These are phyloP conservation scores for Aspergillus udagawae DNA, from an alignment of 2,329 filamentous ascomycete species.

Conservation along the genomic window DNA sequence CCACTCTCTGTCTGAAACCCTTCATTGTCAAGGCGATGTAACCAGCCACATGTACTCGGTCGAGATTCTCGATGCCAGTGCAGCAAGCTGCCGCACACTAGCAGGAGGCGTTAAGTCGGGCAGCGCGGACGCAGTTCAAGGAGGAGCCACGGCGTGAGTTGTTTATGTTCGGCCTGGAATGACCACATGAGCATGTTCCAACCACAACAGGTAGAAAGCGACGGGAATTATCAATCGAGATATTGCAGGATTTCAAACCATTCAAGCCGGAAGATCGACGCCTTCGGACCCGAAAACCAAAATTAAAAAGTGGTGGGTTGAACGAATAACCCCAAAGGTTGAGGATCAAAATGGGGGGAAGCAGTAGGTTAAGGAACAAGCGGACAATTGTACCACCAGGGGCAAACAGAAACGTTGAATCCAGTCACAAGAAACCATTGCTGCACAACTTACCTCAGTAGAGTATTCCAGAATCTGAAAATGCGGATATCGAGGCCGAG, in stretches of 20 bases:
- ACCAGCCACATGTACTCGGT: slow-evolving; percentile 35
- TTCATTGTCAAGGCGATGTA: slow-evolving; percentile 68
- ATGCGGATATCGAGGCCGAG: slow-evolving; percentile 7
- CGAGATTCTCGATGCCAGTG: slow-evolving; percentile 28
- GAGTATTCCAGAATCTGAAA: slow-evolving; percentile 5
- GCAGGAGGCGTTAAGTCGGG: slow-evolving; percentile 25
- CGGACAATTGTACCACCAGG: slow-evolving; percentile 5
- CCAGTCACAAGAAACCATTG: slow-evolving; percentile 13
- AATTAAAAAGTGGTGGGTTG: neutral
- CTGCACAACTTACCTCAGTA: slow-evolving; percentile 17
- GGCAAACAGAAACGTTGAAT: slow-evolving; percentile 12
- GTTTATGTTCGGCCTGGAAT: slow-evolving; percentile 28
- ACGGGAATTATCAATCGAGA: neutral
- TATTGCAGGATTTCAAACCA: neutral
- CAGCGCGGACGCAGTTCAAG: slow-evolving; percentile 18
- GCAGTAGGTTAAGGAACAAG: slow-evolving; percentile 4
- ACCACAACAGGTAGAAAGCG: slow-evolving; percentile 11
- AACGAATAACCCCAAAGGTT: neutral
- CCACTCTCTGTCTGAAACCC: slow-evolving; percentile 94
- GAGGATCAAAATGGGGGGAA: neutral
- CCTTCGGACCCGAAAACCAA: neutral
- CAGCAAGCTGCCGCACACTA: slow-evolving; percentile 33
- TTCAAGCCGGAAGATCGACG: neutral
- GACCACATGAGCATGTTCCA: slow-evolving; percentile 26
- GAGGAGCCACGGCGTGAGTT: slow-evolving; percentile 23